Conservation (phyloP, 2,329 filamentous ascomycete genomes). For the Aspergillus sp. region DNA sequence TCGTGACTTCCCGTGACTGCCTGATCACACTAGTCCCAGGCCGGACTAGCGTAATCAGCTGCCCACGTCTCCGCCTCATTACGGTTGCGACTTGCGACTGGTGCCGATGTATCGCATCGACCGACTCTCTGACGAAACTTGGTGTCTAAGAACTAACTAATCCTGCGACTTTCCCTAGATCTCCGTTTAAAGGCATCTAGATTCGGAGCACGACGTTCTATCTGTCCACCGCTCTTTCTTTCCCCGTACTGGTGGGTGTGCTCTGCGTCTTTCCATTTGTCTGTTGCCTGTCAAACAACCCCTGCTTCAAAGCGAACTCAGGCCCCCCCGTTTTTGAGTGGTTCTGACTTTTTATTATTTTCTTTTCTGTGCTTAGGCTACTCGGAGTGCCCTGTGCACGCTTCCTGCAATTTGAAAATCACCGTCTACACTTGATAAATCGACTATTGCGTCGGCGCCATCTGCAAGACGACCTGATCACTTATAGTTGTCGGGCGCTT, state of each 20-base stretch:
- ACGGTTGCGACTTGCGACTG: conserved; percentile 15
- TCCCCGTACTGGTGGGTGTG: conserved; percentile 18
- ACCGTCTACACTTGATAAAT: conserved; percentile 25
- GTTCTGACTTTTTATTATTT: conserved; percentile 14
- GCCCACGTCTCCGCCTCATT: conserved; percentile 21
- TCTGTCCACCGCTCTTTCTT: conserved; percentile 23
- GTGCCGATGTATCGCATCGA: conserved; percentile 16
- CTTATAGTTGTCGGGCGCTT: conserved; percentile 19
- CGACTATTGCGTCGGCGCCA: conserved; percentile 17
- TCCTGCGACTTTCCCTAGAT: conserved; percentile 2
- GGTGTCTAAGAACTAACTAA: neutral
- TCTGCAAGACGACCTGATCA: conserved; percentile 32
- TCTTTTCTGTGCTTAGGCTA: conserved; percentile 18
- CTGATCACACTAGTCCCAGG: conserved; percentile 25
- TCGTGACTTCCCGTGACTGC: conserved; percentile 29
- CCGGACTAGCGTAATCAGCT: conserved; percentile 26
- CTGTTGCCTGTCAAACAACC: conserved; percentile 15
- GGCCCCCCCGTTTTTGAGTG: conserved; percentile 12
- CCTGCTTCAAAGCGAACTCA: conserved; percentile 15
- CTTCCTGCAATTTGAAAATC: conserved; percentile 24
- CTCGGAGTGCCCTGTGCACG: conserved; percentile 17
- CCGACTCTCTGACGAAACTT: conserved; percentile 11
- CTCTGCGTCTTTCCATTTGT: conserved; percentile 15
- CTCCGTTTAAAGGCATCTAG: conserved; percentile 5
- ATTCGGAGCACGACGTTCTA: neutral